These are phyloP conservation scores for Coprinopsis cinerea DNA, from an alignment of 768 basidiomycete species.

Conservation along the genomic window DNA sequence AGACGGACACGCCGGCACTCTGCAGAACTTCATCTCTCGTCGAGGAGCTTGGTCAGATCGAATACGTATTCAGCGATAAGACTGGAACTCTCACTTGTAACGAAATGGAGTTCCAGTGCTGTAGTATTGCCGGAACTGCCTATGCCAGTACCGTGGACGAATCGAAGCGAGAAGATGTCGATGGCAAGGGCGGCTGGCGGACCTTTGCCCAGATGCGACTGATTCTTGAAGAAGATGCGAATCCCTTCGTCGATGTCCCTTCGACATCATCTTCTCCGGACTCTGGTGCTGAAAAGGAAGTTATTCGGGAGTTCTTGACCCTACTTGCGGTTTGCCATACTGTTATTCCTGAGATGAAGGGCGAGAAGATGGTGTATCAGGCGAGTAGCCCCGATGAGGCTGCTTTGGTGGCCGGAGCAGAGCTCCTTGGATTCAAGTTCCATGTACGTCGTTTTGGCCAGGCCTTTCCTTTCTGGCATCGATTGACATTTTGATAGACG, in stretches of 20 bases:
- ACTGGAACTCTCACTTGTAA: slow-evolving; percentile 95
- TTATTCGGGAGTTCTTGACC: slow-evolving; percentile 68
- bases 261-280: slow-evolving; percentile 25
- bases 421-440: slow-evolving; percentile 87
- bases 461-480: neutral
- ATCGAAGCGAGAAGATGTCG: slow-evolving; percentile 57
- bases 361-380: slow-evolving; percentile 90
- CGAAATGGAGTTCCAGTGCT: slow-evolving; percentile 96
- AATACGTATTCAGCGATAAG: slow-evolving; percentile 94
- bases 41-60: slow-evolving; percentile 97
- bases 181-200: slow-evolving; percentile 60
- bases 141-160: slow-evolving; percentile 94
- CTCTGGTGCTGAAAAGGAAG: slow-evolving; percentile 40
- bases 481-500: slow-evolving; percentile 42
- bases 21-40: slow-evolving; percentile 98
- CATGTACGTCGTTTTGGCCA: slow-evolving; percentile 52
- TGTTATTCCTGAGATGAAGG: slow-evolving; percentile 88
- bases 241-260: slow-evolving; percentile 55
- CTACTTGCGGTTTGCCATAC: slow-evolving; percentile 95
- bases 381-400: slow-evolving; percentile 98
- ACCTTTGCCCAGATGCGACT: slow-evolving; percentile 72
- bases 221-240: slow-evolving; percentile 43
- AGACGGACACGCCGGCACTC: slow-evolving; percentile 92
- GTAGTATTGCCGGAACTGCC: slow-evolving; percentile 79
- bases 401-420: slow-evolving; percentile 90